Conservation (phyloP, 116 monocot species). For the Posidonia oceanica region DNA sequence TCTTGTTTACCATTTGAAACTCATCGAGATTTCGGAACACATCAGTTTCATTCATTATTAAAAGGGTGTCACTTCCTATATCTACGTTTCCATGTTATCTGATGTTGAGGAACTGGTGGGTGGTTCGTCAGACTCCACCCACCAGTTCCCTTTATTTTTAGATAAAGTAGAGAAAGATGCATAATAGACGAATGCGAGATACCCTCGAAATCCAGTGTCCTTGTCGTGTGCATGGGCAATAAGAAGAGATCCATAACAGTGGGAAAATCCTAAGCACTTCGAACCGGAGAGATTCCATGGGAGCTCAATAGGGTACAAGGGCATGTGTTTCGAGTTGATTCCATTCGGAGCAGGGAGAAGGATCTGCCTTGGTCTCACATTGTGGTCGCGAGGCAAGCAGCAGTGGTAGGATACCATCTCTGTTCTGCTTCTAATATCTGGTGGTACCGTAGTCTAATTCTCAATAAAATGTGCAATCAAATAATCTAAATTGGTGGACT, state of each 20-base stretch:
- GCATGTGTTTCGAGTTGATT: not conserved
- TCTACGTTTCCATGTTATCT: too few species aligned
- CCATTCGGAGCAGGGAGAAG: constrained; percentile 6
- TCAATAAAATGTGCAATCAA: too few species aligned
- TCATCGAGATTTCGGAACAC: too few species aligned
- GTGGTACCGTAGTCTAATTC: too few species aligned
- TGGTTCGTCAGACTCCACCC: constrained; percentile 9
- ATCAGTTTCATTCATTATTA: too few species aligned
- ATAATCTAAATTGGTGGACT: too few species aligned
- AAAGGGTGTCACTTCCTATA: too few species aligned
- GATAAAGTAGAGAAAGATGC: not conserved
- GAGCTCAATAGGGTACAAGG: not conserved
- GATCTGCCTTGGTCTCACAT: constrained; percentile 2
- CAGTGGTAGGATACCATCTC: too few species aligned
- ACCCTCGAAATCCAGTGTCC: not conserved
- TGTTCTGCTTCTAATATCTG: too few species aligned
- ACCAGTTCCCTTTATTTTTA: constrained; percentile 3
- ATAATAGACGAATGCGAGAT: constrained; percentile 11
- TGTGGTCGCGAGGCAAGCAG: not conserved
- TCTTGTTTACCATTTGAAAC: too few species aligned
- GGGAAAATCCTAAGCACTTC: not conserved
- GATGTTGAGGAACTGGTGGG: too few species aligned
- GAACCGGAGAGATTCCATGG: constrained; percentile 1
- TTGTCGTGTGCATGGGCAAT: constrained; percentile 10
- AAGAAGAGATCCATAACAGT: not conserved